phyloP scores from a whole-genome alignment of 768 basidiomycete species.

The Hericium coralloides region DNA sequence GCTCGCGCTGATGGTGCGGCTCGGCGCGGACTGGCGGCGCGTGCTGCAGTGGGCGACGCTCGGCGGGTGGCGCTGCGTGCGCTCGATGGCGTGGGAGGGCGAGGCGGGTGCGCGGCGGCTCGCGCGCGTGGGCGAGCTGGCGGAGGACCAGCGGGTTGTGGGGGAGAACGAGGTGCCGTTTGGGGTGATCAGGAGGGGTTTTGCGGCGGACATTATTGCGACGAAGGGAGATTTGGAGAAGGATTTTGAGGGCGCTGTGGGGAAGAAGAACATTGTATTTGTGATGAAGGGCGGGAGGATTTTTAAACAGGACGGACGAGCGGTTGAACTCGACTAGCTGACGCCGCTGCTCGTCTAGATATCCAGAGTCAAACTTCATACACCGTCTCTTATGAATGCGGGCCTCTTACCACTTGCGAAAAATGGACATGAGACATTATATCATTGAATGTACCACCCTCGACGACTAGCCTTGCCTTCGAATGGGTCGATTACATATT shows the following conservation, averaged over 20 bases:
- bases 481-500: too few species aligned
- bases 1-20: constrained; percentile 48
- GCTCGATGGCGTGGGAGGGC: constrained; percentile 39
- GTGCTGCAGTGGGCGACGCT: constrained; percentile 53
- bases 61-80: constrained; percentile 48
- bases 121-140: constrained; percentile 17
- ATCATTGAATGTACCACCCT: too few species aligned
- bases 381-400: too few species aligned
- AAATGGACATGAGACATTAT: too few species aligned
- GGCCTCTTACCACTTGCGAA: too few species aligned
- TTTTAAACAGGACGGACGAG: constrained; percentile 30
- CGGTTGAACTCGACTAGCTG: too few species aligned
- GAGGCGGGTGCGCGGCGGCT: constrained; percentile 19
- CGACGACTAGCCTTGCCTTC: too few species aligned
- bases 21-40: constrained; percentile 43
- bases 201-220: constrained; percentile 43
- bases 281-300: constrained; percentile 52
- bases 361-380: too few species aligned
- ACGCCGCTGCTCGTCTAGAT: too few species aligned
- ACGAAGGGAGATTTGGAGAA: constrained; percentile 26
- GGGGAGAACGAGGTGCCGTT: constrained; percentile 48
- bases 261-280: constrained; percentile 37
- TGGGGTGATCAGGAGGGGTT: constrained; percentile 43
- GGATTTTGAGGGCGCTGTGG: constrained; percentile 36
- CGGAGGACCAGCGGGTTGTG: constrained; percentile 20